These are phyloP conservation scores for Calophaca sinica DNA, from an alignment of 306 rosid species.

Conservation along the genomic window DNA sequence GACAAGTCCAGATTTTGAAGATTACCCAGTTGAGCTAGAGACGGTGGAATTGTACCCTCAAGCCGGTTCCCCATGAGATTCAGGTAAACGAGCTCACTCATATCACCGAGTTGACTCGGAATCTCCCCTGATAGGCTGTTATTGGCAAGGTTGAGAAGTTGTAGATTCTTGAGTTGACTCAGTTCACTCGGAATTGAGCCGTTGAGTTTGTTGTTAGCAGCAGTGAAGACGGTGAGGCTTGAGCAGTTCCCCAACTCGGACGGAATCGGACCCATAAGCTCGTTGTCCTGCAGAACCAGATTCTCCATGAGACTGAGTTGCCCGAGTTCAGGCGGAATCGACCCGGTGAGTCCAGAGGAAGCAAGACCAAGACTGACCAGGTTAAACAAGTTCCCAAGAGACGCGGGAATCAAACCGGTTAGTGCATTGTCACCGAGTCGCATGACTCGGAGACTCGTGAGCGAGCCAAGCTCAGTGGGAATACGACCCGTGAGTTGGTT, in stretches of 20 bases:
- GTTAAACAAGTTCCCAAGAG: conserved; percentile 66
- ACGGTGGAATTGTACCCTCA: conserved; percentile 70
- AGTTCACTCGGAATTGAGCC: conserved; percentile 76
- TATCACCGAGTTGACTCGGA: conserved; percentile 74
- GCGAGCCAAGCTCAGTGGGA: conserved; percentile 69
- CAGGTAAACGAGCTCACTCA: conserved; percentile 70
- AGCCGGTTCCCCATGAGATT: conserved; percentile 78
- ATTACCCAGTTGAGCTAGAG: conserved; percentile 61
- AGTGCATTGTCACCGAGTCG: conserved; percentile 81
- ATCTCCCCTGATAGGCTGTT: conserved; percentile 73
- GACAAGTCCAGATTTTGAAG: conserved; percentile 88
- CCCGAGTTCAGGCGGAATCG: conserved; percentile 76
- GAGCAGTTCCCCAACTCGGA: conserved; percentile 81
- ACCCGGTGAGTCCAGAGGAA: conserved; percentile 72
- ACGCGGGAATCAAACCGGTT: conserved; percentile 75
- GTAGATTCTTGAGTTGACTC: conserved; percentile 65
- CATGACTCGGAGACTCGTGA: conserved; percentile 75
- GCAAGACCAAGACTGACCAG: conserved; percentile 75
- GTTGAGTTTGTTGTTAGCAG: conserved; percentile 68
- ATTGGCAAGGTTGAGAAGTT: conserved; percentile 69
- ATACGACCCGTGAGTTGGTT: conserved; percentile 76
- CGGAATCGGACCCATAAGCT: conserved; percentile 77
- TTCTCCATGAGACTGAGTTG: conserved; percentile 60
- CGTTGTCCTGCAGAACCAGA: conserved; percentile 71
- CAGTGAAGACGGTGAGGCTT: conserved; percentile 71